Percentiles rank a stretch among this genome's conserved stretches.
These are phyloP conservation scores for Amoebophrya sp. DNA, from an alignment of 169 alveolate genomes.

Conservation along the genomic window DNA sequence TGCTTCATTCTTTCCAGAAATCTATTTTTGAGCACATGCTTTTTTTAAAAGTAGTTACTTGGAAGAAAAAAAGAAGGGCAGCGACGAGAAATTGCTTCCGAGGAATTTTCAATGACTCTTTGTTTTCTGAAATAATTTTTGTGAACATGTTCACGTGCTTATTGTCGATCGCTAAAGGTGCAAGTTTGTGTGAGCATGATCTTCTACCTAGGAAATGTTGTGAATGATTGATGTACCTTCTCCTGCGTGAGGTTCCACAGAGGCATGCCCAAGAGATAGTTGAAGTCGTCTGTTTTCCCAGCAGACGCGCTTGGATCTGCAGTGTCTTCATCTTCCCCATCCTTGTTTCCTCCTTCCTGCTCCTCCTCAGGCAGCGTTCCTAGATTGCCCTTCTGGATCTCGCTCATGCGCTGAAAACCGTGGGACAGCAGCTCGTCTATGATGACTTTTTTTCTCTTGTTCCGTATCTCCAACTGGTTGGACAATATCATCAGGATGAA, in stretches of 20 bases:
- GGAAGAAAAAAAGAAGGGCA: no score
- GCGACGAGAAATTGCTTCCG: no score
- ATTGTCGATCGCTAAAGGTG: no score
- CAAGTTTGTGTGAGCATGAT: no score
- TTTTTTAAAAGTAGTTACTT: no score
- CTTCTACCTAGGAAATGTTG: neutral
- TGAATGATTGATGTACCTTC: conserved; percentile 56
- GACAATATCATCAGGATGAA: neutral
- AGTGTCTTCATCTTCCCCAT: neutral
- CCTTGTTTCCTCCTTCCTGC: neutral
- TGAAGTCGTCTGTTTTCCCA: conserved; percentile 55
- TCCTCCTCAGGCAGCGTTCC: conserved; percentile 1
- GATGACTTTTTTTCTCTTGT: neutral
- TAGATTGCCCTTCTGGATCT: neutral
- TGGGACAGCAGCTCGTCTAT: neutral
- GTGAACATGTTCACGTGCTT: no score
- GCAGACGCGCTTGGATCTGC: no score
- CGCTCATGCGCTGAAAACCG: neutral
- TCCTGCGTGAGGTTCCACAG: conserved; percentile 87
- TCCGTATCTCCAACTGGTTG: neutral
- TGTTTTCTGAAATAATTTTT: no score
- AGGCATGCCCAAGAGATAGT: conserved; percentile 88
- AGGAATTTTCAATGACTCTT: no score
- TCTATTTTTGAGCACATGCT: neutral
- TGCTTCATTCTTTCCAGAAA: no score